Evolutionary conservation across 108 stramenopile species (phyloP), one percentile per base, ranked within the genome.

Genomic region (Skeletonema grethae): DNA sequence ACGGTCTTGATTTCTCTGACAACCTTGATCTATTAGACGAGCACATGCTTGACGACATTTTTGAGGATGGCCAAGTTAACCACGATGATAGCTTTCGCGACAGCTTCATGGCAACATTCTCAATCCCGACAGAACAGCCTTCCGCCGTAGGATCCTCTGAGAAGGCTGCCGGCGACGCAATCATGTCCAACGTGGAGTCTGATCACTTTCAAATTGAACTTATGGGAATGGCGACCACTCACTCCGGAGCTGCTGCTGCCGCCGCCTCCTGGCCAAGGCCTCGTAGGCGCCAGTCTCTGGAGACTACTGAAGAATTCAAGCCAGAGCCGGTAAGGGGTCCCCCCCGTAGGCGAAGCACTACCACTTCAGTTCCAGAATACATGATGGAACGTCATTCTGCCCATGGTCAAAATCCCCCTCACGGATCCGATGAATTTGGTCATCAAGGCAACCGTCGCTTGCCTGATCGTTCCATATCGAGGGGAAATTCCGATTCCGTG

Each of bases 1-100:
- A 53, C 7, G 50, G 50, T 22, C 22, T 53, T 24, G 50, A 53
- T 53, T 53, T 53, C 50, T 22, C 50, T 53, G 50, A 53, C 9
- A 20, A 53, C 22, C 50, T 53, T 53, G 50, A 53, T 22, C 8
- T 38, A 7, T 18, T 48, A 9, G 18, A 20, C 0, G 50, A 53
- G 7, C 50, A 53, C 22, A 22, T 53, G 20, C 7, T 53, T 8
- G 50, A 53, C 9, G 50, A 53, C 1, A 9, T 53, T 0, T 53
- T 53, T 24, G 15, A 9, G 15, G 20, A 7, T 8, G 20, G 9
- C 9, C 6, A 5, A 2, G 2, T 7, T 0, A 53, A 22, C 8
- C 1, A 53, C 6, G 22, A 53, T 53, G 22, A 53, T 53, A 22
- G 50, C 22, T 53, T 22, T 24, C 50, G 22, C 20, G 46, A 48